Evolutionary conservation across 176 grass and related monocot species (phyloP).

Genomic region (Hyparrhenia diplandra): DNA sequence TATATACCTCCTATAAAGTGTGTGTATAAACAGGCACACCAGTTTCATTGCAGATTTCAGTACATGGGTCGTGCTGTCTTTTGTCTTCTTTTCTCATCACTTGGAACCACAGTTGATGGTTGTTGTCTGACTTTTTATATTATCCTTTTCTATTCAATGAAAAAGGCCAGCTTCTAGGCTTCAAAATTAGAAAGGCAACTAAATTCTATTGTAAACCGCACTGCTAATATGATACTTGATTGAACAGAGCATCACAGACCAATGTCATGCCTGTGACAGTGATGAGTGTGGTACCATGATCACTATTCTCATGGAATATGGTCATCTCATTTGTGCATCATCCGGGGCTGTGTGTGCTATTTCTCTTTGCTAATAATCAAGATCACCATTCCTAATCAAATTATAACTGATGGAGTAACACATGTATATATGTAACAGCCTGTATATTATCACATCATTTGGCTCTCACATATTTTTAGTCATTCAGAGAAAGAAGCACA

Average conservation of each 20-base stretch:
- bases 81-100: too few relatives aligned
- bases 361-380: not conserved
- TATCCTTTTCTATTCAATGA: not conserved
- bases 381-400: not conserved
- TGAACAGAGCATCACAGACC: not conserved
- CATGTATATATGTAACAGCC: not conserved
- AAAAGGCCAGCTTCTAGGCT: constrained; percentile 2
- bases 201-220: constrained; percentile 20
- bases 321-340: not conserved
- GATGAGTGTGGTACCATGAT: not conserved
- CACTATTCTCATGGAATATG: not conserved
- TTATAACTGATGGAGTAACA: not conserved
- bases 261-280: not conserved
- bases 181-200: not conserved
- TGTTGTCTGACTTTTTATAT: constrained; percentile 10
- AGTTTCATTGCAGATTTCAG: too few relatives aligned
- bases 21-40: too few relatives aligned
- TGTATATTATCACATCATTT: not conserved
- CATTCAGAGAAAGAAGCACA: not conserved
- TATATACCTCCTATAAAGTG: too few relatives aligned
- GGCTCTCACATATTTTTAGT: not conserved
- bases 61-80: too few relatives aligned
- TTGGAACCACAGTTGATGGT: constrained; percentile 27
- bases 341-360: not conserved
- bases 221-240: not conserved